A percentile compares a stretch with the other conserved stretches of the same genome.
These are phyloP conservation scores for Marasmius oreades DNA, from an alignment of 1,284 basidiomycete species.

Conservation along the genomic window DNA sequence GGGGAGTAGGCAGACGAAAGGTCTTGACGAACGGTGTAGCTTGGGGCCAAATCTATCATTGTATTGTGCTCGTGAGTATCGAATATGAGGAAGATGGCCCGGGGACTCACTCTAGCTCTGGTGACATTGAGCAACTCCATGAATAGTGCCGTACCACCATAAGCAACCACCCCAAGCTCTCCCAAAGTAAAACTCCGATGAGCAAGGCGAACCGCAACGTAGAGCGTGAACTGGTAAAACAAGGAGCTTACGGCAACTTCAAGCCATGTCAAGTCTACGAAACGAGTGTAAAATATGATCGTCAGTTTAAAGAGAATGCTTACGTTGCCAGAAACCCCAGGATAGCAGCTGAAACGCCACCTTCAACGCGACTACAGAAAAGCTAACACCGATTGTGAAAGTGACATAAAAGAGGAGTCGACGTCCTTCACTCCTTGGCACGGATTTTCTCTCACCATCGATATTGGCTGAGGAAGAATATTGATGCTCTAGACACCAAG, in stretches of 20 bases:
- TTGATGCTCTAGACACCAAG: conserved; percentile 66
- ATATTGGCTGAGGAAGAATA: conserved; percentile 34
- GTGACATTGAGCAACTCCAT: conserved; percentile 87
- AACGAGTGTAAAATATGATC: neutral
- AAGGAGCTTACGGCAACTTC: conserved; percentile 76
- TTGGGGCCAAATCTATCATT: conserved; percentile 68
- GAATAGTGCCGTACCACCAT: conserved; percentile 83
- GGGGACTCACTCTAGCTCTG: conserved; percentile 61
- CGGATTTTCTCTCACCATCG: conserved; percentile 67
- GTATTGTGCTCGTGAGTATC: conserved; percentile 14
- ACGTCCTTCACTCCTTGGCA: conserved; percentile 68
- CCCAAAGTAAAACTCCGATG: conserved; percentile 94
- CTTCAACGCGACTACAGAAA: conserved; percentile 46
- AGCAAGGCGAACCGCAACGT: conserved; percentile 86
- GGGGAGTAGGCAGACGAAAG: conserved; percentile 89
- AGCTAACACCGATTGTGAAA: conserved; percentile 54
- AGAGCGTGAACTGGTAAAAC: conserved; percentile 91
- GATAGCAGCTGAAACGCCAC: conserved; percentile 38
- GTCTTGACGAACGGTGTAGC: conserved; percentile 89
- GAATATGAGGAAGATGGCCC: conserved; percentile 3
- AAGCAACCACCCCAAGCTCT: conserved; percentile 85
- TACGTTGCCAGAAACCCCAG: conserved; percentile 59
- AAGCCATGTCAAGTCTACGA: conserved; percentile 70
- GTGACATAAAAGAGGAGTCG: conserved; percentile 59
- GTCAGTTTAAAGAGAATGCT: conserved; percentile 1